Evolutionary conservation across 23 red algal genomes (phyloP), one percentile per base, ranked within the genome.

Genomic region (Gracilaria vermiculophylla): DNA sequence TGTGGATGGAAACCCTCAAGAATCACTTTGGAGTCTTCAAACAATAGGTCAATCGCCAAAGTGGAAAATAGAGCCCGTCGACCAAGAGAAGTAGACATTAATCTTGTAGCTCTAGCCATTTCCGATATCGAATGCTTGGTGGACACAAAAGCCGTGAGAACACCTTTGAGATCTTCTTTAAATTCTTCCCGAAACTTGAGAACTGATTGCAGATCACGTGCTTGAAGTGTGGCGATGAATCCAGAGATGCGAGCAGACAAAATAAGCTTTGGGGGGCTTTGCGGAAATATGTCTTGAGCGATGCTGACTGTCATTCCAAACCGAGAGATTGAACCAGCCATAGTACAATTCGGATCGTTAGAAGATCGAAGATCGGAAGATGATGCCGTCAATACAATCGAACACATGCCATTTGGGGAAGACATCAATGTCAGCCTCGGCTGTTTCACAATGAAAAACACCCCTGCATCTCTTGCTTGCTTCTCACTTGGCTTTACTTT

Each of bases 121-220:
- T 88, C 84, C 3, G 58, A 77, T 41, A 88, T 76, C 39, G 84
- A 88, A 25, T 54, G 45, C 47, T 78, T 88, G 21, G 84, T 78
- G 41, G 69, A 76, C 5, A 88, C 39, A 21, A 88, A 76, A 7
- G 84, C 84, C 31, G 84, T 61, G 11, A 77, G 69, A 32, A 88
- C 66, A 32, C 50, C 84, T 47, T 76, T 77, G 10, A 88, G 53
- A 25, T 88, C 84, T 62, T 55, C 39, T 45, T 88, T 88, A 53
- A 88, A 77, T 25, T 88, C 69, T 62, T 88, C 72, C 10, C 84
- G 84, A 88, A 88, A 88, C 58, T 64, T 76, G 12, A 77, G 53
- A 25, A 88, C 84, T 42, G 84, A 76, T 39, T 56, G 66, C 70
- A 88, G 39, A 62, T 88, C 84, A 45, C 43, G 45, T 36, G 84